phyloP scores from a whole-genome alignment of 116 monocot genomes.

The Zostera marina region DNA sequence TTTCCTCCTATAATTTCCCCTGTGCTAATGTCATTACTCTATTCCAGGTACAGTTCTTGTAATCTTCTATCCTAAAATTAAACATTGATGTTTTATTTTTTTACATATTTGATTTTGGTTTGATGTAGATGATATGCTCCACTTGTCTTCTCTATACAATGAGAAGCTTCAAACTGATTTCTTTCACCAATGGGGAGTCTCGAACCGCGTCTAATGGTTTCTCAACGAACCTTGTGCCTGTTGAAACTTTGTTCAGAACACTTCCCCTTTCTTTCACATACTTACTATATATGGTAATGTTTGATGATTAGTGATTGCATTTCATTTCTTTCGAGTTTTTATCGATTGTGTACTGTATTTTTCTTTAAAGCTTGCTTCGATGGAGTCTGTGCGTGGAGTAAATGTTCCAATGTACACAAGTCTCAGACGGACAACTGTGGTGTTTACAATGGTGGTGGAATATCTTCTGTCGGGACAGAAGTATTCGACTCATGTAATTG shows the following conservation, averaged over 20 bases:
- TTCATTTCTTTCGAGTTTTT: neutral
- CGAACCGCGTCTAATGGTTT: conserved; percentile 26
- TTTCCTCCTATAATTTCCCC: conserved; percentile 85
- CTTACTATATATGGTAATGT: conserved; percentile 85
- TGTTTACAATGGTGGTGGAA: conserved; percentile 84
- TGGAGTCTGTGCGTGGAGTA: conserved; percentile 94
- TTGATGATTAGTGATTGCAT: neutral
- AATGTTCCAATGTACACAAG: conserved; percentile 99
- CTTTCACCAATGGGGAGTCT: conserved; percentile 46
- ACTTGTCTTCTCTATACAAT: conserved; percentile 59
- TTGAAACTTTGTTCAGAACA: conserved; percentile 50
- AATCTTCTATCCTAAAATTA: neutral
- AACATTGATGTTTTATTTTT: neutral
- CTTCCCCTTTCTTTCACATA: conserved; percentile 77
- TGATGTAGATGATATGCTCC: conserved; percentile 72
- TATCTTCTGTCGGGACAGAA: conserved; percentile 65
- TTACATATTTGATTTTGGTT: neutral
- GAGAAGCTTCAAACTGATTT: conserved; percentile 57
- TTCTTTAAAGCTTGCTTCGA: conserved; percentile 56
- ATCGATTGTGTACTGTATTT: too few species aligned
- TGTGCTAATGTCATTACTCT: conserved; percentile 90
- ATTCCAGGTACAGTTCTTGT: conserved; percentile 43
- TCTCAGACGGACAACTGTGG: conserved; percentile 84
- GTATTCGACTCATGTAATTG: conserved; percentile 41
- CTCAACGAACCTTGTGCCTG: conserved; percentile 39